These are phyloP conservation scores for Beauveria sp. DNA, from an alignment of 2,329 filamentous ascomycete genomes.

Conservation along the genomic window DNA sequence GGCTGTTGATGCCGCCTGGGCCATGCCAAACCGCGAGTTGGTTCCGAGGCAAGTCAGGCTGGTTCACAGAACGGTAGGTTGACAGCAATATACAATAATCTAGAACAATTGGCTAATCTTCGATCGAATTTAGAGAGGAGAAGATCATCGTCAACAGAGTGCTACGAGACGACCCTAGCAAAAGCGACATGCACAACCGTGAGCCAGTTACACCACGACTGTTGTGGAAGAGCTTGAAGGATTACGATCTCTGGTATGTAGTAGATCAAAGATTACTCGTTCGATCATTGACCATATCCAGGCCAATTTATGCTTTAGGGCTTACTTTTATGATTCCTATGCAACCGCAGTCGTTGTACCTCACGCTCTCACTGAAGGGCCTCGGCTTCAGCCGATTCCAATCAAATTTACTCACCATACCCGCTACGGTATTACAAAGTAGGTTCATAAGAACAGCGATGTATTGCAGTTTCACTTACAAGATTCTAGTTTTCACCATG, in stretches of 20 bases:
- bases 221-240: constrained; percentile 40
- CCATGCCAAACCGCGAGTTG: constrained; percentile 41
- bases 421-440: constrained; percentile 33
- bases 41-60: constrained; percentile 38
- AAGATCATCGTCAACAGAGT: constrained; percentile 51
- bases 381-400: constrained; percentile 45
- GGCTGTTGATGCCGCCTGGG: constrained; percentile 18
- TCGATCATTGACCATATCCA: neutral
- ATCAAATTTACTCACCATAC: constrained; percentile 49
- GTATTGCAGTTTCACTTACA: neutral
- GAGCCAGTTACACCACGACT: constrained; percentile 41
- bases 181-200: constrained; percentile 51
- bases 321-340: constrained; percentile 39
- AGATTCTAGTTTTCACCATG: constrained; percentile 27
- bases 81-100: too few relatives aligned
- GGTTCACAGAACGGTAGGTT: constrained; percentile 19
- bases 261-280: neutral
- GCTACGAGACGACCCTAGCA: constrained; percentile 47
- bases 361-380: constrained; percentile 43
- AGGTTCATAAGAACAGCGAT: constrained; percentile 27
- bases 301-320: constrained; percentile 43
- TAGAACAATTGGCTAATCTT: neutral
- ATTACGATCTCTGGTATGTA: constrained; percentile 46
- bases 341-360: constrained; percentile 37
- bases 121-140: constrained; percentile 31